Base-by-base conservation (phyloP, 352 stramenopile species). In the Phytophthora uliginosa region DNA sequence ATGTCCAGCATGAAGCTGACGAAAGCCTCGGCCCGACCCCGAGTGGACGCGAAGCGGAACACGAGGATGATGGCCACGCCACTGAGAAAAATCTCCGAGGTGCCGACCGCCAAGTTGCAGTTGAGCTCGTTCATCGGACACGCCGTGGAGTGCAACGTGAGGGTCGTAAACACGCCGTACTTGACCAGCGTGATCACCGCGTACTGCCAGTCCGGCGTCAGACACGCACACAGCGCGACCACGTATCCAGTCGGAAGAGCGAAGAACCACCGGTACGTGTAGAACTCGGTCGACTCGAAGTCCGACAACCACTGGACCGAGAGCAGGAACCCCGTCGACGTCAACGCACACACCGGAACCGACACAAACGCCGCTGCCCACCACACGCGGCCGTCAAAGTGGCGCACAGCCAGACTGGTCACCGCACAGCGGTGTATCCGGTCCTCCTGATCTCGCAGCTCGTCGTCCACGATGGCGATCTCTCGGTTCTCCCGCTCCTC, bases 51-150 rank as follows among this genome's bases (percentile, higher is more conserved):
- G 26, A 82, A 75, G 45, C 82, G 82, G 36, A 90, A 82, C 26
- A 88, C 22, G 9, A 89, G 55, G 20, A 90, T 76, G 9, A 77
- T 10, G 1, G 79, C 59, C 57, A 87, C 70, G 3, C 73, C 76
- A n/a, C 57, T 47, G 3, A 88, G 66, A 22, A 86, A 71, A 24
- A 85, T 67, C 26, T 81, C 56, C n/a, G 64, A 58, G 1, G 84
- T 79, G 18, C 77, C 47, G 7, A 86, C n/a, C 17, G 61, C 34
- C 28, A 76, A 45, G 28, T 65, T 72, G 42, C 84, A 92, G 60
- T 66, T 67, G 38, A 85, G 71, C 22, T 86, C 58, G 64, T 89
- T 90, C 71, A 84, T 85, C 7, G 78, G 73, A 59, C 84, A 92
- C 9, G 78, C 71, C 13, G 73, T 86, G 7, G 78, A 87, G 56